phyloP scores from a whole-genome alignment of 345 rosid species.

The Euphorbia peplus region DNA sequence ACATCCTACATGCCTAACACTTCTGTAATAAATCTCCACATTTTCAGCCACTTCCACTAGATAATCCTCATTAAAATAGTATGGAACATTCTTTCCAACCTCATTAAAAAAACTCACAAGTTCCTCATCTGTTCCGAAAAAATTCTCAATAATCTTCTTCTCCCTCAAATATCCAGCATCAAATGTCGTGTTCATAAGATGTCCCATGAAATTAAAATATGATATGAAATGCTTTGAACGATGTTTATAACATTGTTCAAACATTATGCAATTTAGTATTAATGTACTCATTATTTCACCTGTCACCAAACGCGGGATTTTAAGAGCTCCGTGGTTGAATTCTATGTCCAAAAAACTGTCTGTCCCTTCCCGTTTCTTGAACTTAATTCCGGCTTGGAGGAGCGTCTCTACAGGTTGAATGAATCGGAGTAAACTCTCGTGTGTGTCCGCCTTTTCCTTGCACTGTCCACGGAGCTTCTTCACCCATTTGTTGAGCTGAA shows the following conservation, averaged over 20 bases:
- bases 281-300: conserved; percentile 40
- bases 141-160: conserved; percentile 45
- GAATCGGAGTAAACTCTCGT: neutral
- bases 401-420: neutral
- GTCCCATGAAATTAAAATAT: conserved; percentile 50
- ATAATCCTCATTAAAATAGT: conserved; percentile 41
- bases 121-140: conserved; percentile 48
- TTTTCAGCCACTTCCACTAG: conserved; percentile 39
- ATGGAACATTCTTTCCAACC: conserved; percentile 45
- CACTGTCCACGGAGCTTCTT: too few species aligned
- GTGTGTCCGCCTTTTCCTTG: neutral
- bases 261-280: conserved; percentile 51
- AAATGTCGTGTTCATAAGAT: conserved; percentile 39
- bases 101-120: conserved; percentile 44
- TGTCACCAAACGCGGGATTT: conserved; percentile 41
- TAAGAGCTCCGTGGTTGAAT: conserved; percentile 38
- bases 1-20: conserved; percentile 48
- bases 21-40: conserved; percentile 48
- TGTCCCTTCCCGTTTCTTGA: neutral
- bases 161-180: conserved; percentile 51
- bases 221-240: conserved; percentile 45
- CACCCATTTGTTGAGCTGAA: too few species aligned
- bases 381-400: neutral
- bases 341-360: conserved; percentile 34
- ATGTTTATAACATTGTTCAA: conserved; percentile 48